Evolutionary conservation across 192 early-diverging fungal genomes (phyloP), one percentile per base, ranked within the genome.

Genomic region (Coemansia sp.): DNA sequence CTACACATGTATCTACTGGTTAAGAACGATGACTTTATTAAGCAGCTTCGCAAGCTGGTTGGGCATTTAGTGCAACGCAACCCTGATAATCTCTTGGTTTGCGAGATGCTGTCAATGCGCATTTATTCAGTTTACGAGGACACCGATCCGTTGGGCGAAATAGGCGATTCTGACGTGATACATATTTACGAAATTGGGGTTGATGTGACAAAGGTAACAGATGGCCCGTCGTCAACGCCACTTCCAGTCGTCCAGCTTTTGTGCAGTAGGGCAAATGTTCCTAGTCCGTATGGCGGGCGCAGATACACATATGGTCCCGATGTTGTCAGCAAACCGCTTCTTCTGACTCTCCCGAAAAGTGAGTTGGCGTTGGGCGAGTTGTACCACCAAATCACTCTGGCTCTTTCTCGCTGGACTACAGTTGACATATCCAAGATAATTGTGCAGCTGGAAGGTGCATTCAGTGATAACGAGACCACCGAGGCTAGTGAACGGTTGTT

Each of bases 11-110:
- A 67, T 6, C 26, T 93, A 20, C 85, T 79, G 23, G 63, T 91
- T 13, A 83, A 84, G 10, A 87, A 90, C 49, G 91, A 92, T 31
- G 83, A 87, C 7, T 83, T 84, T 6, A 75, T 92, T 12, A 67
- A 68, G 56, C 79, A 82, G 30, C 77, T 93, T 13, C 88, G 88
- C 70, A 67, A 84, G 9, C 66, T 75, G 46, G 77, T 93, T 1
- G 89, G 86, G 2, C 81, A 88, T 57, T 21, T 81, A 31, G 63
- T 49, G 25, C 48, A 64, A 25, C 20, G 53, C 35, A 40, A 66
- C 25, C 56, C 74, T 6, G 20, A 42, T 0, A 16, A 18, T 16
- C 56, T 81, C 62, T 53, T 81, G 45, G 70, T 68, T 15, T 66
- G 74, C 45, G 79, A 81, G 42, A 46, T 81, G 1, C 23, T 64